Conservation (phyloP, 768 basidiomycete genomes). For the Calocybe gangraenosa region DNA sequence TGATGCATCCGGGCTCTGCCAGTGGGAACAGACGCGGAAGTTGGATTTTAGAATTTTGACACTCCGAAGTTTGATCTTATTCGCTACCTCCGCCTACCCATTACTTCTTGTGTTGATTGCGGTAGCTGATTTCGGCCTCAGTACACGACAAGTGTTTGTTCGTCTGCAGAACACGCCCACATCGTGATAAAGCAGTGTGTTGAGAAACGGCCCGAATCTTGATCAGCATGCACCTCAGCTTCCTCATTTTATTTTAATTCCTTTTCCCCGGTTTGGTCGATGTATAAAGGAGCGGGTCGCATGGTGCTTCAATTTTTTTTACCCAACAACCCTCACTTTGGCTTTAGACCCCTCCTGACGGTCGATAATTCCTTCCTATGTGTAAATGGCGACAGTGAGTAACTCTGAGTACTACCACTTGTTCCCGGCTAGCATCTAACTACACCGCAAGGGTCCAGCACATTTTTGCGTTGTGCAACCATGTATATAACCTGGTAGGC, state of each 20-base stretch:
- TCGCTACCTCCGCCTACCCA: slow-evolving; percentile 6
- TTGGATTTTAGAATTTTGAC: slow-evolving; percentile 19
- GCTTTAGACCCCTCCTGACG: slow-evolving; percentile 18
- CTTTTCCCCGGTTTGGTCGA: slow-evolving; percentile 7
- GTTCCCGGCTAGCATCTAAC: slow-evolving; percentile 16
- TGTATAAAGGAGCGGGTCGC: slow-evolving; percentile 12
- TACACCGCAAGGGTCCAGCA: slow-evolving; percentile 52
- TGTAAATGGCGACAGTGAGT: slow-evolving; percentile 70
- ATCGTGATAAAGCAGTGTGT: slow-evolving; percentile 17
- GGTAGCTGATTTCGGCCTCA: slow-evolving; percentile 15
- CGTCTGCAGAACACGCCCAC: slow-evolving; percentile 10
- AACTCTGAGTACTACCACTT: neutral
- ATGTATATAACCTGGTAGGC: slow-evolving; percentile 50
- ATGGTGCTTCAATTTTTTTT: neutral
- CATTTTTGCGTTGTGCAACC: slow-evolving; percentile 53
- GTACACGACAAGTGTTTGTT: slow-evolving; percentile 9
- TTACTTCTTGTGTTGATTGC: slow-evolving; percentile 6
- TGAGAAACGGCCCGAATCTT: slow-evolving; percentile 15
- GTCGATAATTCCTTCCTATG: slow-evolving; percentile 38
- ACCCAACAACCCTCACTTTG: slow-evolving; percentile 8
- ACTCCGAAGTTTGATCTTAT: slow-evolving; percentile 12
- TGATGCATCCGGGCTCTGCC: too few species aligned
- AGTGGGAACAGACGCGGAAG: slow-evolving; percentile 8
- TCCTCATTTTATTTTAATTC: slow-evolving; percentile 14
- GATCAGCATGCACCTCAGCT: slow-evolving; percentile 12